A percentile compares a stretch with the other conserved stretches of the same genome.
Conservation (phyloP, 345 rosid genomes). For the Arabis alpina region DNA sequence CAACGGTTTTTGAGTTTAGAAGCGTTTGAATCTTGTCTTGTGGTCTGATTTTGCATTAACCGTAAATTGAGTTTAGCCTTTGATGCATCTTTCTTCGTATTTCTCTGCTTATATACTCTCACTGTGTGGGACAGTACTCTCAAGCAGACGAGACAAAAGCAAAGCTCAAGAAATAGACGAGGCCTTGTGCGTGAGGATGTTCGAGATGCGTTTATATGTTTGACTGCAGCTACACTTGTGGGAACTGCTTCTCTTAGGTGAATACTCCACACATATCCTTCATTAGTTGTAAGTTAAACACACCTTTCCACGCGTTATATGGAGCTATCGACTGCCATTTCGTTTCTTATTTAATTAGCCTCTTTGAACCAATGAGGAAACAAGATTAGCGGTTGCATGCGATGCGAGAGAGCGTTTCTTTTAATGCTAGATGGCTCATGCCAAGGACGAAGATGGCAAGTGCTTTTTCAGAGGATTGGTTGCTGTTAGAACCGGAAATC, state of each 20-base stretch:
- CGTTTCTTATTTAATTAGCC: too few species aligned
- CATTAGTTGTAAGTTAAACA: slow-evolving; percentile 61
- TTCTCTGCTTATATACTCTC: slow-evolving; percentile 42
- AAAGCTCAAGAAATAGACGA: slow-evolving; percentile 92
- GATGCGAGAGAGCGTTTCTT: too few species aligned
- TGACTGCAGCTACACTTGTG: slow-evolving; percentile 62
- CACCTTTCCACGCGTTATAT: neutral
- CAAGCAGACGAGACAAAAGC: slow-evolving; percentile 93
- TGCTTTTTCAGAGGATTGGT: too few species aligned
- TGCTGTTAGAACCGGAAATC: too few species aligned
- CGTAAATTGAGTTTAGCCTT: slow-evolving; percentile 14
- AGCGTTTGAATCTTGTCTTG: neutral
- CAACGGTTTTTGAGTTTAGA: neutral
- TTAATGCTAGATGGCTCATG: too few species aligned
- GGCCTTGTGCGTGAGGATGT: slow-evolving; percentile 95
- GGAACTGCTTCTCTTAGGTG: slow-evolving; percentile 99
- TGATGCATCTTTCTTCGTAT: slow-evolving; percentile 12
- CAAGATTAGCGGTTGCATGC: too few species aligned
- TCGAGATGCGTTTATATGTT: slow-evolving; percentile 88
- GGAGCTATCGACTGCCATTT: neutral
- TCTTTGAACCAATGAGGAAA: too few species aligned
- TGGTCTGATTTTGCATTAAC: neutral
- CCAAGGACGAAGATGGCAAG: too few species aligned
- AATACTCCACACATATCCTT: slow-evolving; percentile 88
- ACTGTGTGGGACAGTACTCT: slow-evolving; percentile 69